Evolutionary conservation across 2,329 filamentous ascomycete species (phyloP).

Genomic region (Sporothrix luriei): DNA sequence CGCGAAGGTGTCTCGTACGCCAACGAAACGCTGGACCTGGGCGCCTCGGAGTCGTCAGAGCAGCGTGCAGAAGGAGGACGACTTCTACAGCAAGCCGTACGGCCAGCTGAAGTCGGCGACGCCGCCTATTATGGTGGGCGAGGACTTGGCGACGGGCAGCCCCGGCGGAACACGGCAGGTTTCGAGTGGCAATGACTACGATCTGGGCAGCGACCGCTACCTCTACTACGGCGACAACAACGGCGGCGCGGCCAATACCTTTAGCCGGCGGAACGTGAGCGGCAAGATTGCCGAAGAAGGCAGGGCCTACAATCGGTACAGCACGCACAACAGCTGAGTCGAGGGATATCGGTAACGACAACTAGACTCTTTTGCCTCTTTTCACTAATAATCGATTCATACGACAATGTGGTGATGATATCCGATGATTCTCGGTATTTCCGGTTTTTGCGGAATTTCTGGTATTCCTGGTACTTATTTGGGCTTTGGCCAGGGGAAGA

Average conservation of each 20-base stretch:
- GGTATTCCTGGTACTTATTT: neutral
- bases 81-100: slow-evolving; percentile 60
- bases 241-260: slow-evolving; percentile 34
- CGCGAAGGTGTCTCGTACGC: slow-evolving; percentile 24
- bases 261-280: slow-evolving; percentile 64
- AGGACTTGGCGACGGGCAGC: slow-evolving; percentile 26
- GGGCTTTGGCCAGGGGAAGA: neutral
- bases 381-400: slow-evolving; percentile 19
- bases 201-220: slow-evolving; percentile 37
- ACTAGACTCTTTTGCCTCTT: too few relatives aligned
- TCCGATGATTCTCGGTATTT: neutral
- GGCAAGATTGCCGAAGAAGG: slow-evolving; percentile 76
- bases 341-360: neutral
- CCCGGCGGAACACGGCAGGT: slow-evolving; percentile 53
- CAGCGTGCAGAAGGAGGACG: slow-evolving; percentile 54
- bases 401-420: slow-evolving; percentile 15
- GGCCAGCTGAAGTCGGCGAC: slow-evolving; percentile 58
- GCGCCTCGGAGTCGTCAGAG: slow-evolving; percentile 41
- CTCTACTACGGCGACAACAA: slow-evolving; percentile 35
- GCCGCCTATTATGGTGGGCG: slow-evolving; percentile 57
- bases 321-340: slow-evolving; percentile 32
- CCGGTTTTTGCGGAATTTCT: neutral
- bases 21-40: slow-evolving; percentile 36
- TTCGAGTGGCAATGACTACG: slow-evolving; percentile 62
- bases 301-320: slow-evolving; percentile 39